A percentile compares a stretch with the other conserved stretches of the same genome.
These are phyloP conservation scores for Phytopythium oedochilum DNA, from an alignment of 352 stramenopile genomes.

Conservation along the genomic window DNA sequence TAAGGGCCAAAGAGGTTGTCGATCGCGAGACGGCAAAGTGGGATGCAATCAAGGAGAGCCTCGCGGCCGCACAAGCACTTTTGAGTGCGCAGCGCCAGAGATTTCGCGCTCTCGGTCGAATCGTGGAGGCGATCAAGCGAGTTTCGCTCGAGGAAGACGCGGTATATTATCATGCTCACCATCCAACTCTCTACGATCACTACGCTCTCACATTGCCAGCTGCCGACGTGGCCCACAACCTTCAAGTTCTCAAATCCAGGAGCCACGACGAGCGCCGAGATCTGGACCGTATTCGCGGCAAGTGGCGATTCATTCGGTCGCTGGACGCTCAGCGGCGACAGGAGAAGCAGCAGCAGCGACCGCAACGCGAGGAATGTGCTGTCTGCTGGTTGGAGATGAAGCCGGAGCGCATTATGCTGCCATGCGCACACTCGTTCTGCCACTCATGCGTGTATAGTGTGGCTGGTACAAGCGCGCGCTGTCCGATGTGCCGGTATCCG, in stretches of 20 bases:
- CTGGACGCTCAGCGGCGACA: conserved; percentile 29
- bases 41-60: conserved; percentile 32
- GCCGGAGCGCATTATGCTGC: conserved; percentile 52
- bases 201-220: neutral
- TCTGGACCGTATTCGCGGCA: neutral
- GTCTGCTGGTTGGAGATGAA: conserved; percentile 77
- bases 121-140: conserved; percentile 55
- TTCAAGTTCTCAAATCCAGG: neutral
- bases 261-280: neutral
- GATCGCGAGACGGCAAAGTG: conserved; percentile 18
- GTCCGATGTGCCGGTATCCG: neutral
- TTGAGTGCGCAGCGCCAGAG: conserved; percentile 67
- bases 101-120: conserved; percentile 57
- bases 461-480: conserved; percentile 10
- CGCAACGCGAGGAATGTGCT: conserved; percentile 29
- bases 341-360: conserved; percentile 5
- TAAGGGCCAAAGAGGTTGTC: too few relatives aligned
- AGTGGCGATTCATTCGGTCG: neutral
- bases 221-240: neutral
- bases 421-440: conserved; percentile 88
- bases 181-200: too few relatives aligned
- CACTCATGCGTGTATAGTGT: conserved; percentile 37
- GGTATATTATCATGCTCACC: neutral
- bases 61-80: conserved; percentile 7
- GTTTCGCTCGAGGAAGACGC: neutral